Base-by-base conservation (phyloP, 768 basidiomycete genomes). In the Scleroderma citrinum region DNA sequence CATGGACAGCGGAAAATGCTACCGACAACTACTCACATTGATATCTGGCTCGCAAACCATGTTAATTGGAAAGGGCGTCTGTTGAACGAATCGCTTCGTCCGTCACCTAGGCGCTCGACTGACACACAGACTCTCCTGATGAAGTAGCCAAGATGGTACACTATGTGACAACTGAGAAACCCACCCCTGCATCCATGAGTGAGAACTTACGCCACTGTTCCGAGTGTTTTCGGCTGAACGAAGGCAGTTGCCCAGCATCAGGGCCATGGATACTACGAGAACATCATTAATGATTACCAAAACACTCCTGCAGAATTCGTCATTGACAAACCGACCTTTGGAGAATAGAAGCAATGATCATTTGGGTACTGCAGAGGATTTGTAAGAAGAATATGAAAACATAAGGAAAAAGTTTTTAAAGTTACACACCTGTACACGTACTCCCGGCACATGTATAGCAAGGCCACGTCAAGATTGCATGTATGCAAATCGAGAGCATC, bases 191-290 rank as follows among this genome's bases (percentile, higher is more conserved):
- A 50, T 35, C 11, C 24, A 19, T 36, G 20, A 14, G 14, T 7
- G 5, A 11, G 46, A 23, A 81, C 86, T 63, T 66, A 90, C 87
- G 71, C 87, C 87, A 90, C 57, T 89, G 84, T 55, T 85, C 80
- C 0, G 83, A 81, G 50, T 87, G 83, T 56, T 80, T 78, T 6
- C 80, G 79, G 50, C 78, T 85, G 70, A 86, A 83, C 30, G 80
- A 71, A 20, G 80, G 81, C 20, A 71, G 61, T 36, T 64, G 60
- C 23, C 71, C 71, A 39, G 64, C 69, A 43, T 76, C 74, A 37
- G 77, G 67, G 21, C 78, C 77, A 56, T 81, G 79, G 53, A 84
- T 60, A 47, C 78, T 77, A 48, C 19, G 48, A 65, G 60, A 26
- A 14, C 7, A 23, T 57, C 49, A 55, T n/a, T n/a, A n/a, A n/a